Base-by-base conservation (phyloP, 257 asterid species). In the Solanum chiquidenum region DNA sequence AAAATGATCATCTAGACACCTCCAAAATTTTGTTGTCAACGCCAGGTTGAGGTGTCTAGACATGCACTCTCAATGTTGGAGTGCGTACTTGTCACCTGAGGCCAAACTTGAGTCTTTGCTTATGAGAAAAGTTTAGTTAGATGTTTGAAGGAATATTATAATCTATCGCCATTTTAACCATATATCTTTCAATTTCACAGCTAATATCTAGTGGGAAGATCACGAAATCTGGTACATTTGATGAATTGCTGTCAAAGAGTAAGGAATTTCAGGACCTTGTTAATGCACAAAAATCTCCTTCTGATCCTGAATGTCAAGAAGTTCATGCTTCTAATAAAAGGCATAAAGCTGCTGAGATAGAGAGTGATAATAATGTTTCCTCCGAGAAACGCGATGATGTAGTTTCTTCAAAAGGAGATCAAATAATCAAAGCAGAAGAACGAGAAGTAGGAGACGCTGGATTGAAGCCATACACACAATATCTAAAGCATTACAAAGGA, bases 361-460 rank as follows among this genome's bases (percentile, higher is more conserved):
- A 92, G 83, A 72, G 79, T 58, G 52, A 74, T 58, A 89, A 90
- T 58, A 91, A 90, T 88, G 62, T 83, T 44, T 44, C 35, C 35
- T 80, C 72, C 60, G 88, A 89, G 27, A 87, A 89, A 40, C 87
- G 83, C 38, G 62, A 68, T 10, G 44, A 73, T 5, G 37, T 86
- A 68, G 84, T 89, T 85, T 87, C 92, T 33, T 2, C 6, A 38
- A 90, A 76, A 76, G 92, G 90, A 27, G 95, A 92, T 88, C 98
- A 95, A 90, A 88, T 96, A 94, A 95, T 96, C 52, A 94, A 95
- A 86, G 92, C 93, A 92, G 99, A 96, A 89, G 98, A 94, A 88
- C 92, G 95, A 42, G 99, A 94, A 91, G 91, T 90, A 3, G 98
- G 98, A 37, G 98, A 96, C 86, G 91, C 97, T 5, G 98, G 98